Evolutionary conservation across 2,329 filamentous ascomycete species (phyloP).

Genomic region (Aureobasidium melanogenum): DNA sequence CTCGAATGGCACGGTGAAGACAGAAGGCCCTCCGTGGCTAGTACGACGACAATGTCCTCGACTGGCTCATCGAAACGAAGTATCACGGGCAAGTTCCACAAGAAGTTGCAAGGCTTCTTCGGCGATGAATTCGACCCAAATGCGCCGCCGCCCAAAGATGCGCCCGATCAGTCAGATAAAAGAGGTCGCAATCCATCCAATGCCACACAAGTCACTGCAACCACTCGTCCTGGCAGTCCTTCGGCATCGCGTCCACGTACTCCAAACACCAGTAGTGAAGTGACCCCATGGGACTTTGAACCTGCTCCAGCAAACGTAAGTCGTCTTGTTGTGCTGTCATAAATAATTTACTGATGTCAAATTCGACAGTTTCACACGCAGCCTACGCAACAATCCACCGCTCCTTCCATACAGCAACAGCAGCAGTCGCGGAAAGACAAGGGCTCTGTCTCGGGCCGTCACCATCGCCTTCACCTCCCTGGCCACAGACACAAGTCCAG

Average conservation of each 20-base stretch:
- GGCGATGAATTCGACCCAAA: conserved; percentile 74
- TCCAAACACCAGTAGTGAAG: conserved; percentile 55
- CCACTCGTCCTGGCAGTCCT: conserved; percentile 57
- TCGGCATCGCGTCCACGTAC: conserved; percentile 69
- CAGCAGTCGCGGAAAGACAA: background rate
- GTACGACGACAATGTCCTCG: conserved; percentile 78
- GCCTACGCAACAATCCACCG: background rate
- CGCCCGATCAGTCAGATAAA: background rate
- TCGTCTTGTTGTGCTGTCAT: background rate
- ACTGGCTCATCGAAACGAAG: conserved; percentile 64
- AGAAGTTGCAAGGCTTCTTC: conserved; percentile 85
- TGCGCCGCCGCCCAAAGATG: conserved; percentile 30
- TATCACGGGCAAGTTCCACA: conserved; percentile 46
- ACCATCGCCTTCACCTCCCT: conserved; percentile 52
- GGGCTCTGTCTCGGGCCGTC: background rate
- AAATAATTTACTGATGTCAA: background rate
- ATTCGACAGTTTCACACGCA: background rate
- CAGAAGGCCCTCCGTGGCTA: conserved; percentile 78
- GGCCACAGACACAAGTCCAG: conserved; percentile 61
- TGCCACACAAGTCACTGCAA: conserved; percentile 13
- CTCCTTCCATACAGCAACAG: background rate
- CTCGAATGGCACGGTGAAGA: conserved; percentile 51
- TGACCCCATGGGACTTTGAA: conserved; percentile 96
- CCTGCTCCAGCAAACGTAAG: conserved; percentile 7
- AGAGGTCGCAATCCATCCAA: conserved; percentile 10